Evolutionary conservation across 129 eudicot species (phyloP), one percentile per base, ranked within the genome.

Genomic region (Flaveria robusta): DNA sequence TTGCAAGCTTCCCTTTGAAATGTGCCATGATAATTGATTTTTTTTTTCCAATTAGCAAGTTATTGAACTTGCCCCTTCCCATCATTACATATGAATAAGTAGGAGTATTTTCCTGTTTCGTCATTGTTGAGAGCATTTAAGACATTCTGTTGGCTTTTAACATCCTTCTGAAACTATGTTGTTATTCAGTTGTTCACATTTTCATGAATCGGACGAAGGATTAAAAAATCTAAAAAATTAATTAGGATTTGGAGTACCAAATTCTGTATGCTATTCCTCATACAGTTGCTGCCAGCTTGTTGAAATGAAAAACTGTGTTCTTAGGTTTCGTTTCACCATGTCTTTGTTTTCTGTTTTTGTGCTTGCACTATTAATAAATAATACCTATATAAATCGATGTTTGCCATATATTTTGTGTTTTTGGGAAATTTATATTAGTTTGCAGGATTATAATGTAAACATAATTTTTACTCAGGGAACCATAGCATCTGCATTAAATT

Each of bases 401-500:
- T 9, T 18, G 62, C 13, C 68, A 10, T 29, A 51, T 47, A 27
- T 51, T 29, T 50, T 31, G 11, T 3, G 11, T 18, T 50, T 9
- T 11, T 27, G 4, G 64, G 75, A 19, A 52, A 52, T 31, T 18
- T n/a, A 16, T 34, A 9, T 52, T 6, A 54, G 76, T 54, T 54
- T 72, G 76, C 66, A 54, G 52, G 34, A 37, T 37, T 23, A 12
- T 34, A 31, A 29, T 11, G 5, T 19, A 11, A 22, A 55, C 73
- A 13, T 19, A 29, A 37, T 31, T 66, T 29, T 69, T 55, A 27
- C 43, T 66, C 85, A 95, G 99, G 99, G 97, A 70, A 83, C 91
- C 68, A 81, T 89, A 80, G 88, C 99, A 46, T 95, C 96, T 77
- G 99, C 99, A 1, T 71, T 91, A 51, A 95, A 89, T 79, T 86